Percentiles rank a stretch among this genome's conserved stretches.
phyloP scores from a whole-genome alignment of 2,329 filamentous ascomycete species.

The Colletotrichum echinochloae region DNA sequence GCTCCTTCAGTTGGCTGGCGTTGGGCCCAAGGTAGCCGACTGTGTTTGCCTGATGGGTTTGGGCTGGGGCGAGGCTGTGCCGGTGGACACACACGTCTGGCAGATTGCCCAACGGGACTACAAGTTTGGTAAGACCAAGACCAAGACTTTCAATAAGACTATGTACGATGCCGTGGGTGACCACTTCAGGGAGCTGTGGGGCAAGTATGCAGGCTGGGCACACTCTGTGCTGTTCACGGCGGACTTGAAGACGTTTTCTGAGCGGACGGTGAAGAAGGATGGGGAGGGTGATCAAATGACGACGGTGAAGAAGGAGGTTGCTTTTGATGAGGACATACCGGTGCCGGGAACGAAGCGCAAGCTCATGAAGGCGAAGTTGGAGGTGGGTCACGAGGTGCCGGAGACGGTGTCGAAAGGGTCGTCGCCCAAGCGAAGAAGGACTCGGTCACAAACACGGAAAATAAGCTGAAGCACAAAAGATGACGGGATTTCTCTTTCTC shows the following conservation, averaged over 20 bases:
- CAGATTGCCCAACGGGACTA: conserved; percentile 98
- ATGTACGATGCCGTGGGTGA: conserved; percentile 93
- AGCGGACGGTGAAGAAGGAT: conserved; percentile 59
- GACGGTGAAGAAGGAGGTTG: conserved; percentile 44
- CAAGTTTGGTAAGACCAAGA: conserved; percentile 86
- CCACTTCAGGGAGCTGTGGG: conserved; percentile 91
- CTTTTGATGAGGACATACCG: conserved; percentile 47
- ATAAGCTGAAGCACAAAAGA: background rate
- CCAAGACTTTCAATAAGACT: conserved; percentile 85
- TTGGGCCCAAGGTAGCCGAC: conserved; percentile 96
- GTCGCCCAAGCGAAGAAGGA: conserved; percentile 38
- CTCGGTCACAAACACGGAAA: conserved; percentile 33
- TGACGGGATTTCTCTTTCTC: background rate
- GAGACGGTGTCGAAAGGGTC: conserved; percentile 5
- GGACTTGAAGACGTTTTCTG: conserved; percentile 86
- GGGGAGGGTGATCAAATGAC: conserved; percentile 29
- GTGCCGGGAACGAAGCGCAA: conserved; percentile 40
- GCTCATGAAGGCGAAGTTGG: conserved; percentile 32
- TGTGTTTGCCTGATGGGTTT: conserved; percentile 97
- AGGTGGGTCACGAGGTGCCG: conserved; percentile 19
- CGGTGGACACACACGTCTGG: conserved; percentile 98
- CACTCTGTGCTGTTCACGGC: conserved; percentile 97
- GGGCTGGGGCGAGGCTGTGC: conserved; percentile 94
- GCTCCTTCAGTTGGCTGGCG: conserved; percentile 83
- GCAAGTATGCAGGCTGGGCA: conserved; percentile 94